phyloP scores from a whole-genome alignment of 164 flowering plant genomes.

The Taxillus chinensis region DNA sequence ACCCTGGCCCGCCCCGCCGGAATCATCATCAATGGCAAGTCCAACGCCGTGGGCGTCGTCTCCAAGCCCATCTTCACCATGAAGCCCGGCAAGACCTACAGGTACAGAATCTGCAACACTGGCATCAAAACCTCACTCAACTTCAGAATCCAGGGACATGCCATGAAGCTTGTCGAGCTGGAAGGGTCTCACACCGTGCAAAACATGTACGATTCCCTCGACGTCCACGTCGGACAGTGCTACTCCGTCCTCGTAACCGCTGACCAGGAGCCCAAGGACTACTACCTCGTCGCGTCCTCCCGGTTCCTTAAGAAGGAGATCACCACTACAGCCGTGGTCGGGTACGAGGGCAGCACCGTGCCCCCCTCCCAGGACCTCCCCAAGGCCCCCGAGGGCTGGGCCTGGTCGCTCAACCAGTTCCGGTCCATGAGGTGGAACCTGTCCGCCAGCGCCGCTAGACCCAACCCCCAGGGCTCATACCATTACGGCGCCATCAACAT shows the following conservation, averaged over 20 bases:
- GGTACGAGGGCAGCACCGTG: constrained; percentile 25
- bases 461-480: constrained; percentile 69
- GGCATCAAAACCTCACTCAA: constrained; percentile 40
- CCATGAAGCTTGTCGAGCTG: constrained; percentile 46
- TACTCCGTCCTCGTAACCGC: constrained; percentile 35
- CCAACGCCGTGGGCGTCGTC: constrained; percentile 8
- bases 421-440: constrained; percentile 56
- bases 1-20: constrained; percentile 35
- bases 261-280: constrained; percentile 36
- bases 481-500: constrained; percentile 60
- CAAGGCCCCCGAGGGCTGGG: constrained; percentile 32
- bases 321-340: constrained; percentile 26
- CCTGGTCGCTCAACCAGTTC: constrained; percentile 62
- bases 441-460: constrained; percentile 60
- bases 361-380: constrained; percentile 32
- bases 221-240: constrained; percentile 57
- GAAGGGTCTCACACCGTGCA: constrained; percentile 57
- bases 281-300: constrained; percentile 43
- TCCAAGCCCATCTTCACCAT: constrained; percentile 24
- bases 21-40: constrained; percentile 39
- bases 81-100: constrained; percentile 49
- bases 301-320: constrained; percentile 28
- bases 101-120: constrained; percentile 46
- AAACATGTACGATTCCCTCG: constrained; percentile 41
- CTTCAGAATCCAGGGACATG: constrained; percentile 40